Evolutionary conservation across 2,329 filamentous ascomycete species (phyloP), one percentile per base, ranked within the genome.

Genomic region (Calonectria pauciramosa): DNA sequence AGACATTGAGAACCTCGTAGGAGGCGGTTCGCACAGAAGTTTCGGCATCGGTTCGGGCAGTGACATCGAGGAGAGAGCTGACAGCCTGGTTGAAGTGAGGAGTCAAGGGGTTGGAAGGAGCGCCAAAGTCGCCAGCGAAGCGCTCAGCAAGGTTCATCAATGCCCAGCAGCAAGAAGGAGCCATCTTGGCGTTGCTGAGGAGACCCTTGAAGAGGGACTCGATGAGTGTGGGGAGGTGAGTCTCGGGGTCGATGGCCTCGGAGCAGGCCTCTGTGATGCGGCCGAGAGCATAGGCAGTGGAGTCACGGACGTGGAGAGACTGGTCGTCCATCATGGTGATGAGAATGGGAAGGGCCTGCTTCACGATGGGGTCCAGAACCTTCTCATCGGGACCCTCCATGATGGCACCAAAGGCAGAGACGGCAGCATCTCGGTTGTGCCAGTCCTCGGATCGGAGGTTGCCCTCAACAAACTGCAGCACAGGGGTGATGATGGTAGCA

Each of bases 311-410:
- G 79, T 97, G 95, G 67, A 99, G 89, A 47, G 94, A 95, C 79
- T 90, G 91, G 84, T 99, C 97, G 73, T 97, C 93, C 95, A 99
- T 99, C 91, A 93, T 93, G 79, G 91, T 92, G 82, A 99, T 97
- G 66, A 99, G 90, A 70, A 98, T 95, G 68, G 95, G 94, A 65
- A 99, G 91, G 75, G 96, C 97, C 85, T 98, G 96, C 89, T 98
- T 98, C 82, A 99, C 95, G 71, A 99, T 94, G 71, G 96, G 96
- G 82, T 98, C 95, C 68, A 99, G 89, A 65, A 96, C 92, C 87
- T 95, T 95, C 86, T 98, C 95, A 73, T 99, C 97, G 1, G 97
- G 97, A 32, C 97, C 97, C 84, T 99, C 97, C 96, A 99, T 98
- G 81, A 99, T 99, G 79, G 96, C 97, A 77, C 97, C 97, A 80